These are phyloP conservation scores for Trichophyton benhamiae DNA, from an alignment of 2,329 filamentous ascomycete genomes.

Conservation along the genomic window DNA sequence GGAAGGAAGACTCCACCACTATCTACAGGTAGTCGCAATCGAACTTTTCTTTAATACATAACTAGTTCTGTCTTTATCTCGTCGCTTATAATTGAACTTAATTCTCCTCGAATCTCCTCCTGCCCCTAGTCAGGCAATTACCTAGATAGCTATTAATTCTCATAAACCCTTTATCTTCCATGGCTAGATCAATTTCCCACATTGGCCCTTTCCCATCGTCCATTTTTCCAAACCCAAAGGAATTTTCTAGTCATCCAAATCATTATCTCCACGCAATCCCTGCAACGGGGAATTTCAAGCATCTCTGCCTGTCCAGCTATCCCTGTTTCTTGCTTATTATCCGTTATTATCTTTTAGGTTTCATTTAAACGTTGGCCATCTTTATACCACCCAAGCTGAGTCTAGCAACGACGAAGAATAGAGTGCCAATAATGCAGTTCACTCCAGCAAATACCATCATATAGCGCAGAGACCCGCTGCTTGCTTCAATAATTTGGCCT, in stretches of 20 bases:
- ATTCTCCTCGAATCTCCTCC: too few relatives aligned
- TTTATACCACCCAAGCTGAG: not conserved
- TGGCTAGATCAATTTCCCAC: not conserved
- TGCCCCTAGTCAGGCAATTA: too few relatives aligned
- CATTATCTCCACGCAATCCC: not conserved
- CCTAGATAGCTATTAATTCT: too few relatives aligned
- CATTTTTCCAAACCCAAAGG: not conserved
- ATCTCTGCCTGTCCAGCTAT: not conserved
- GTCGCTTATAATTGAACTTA: too few relatives aligned
- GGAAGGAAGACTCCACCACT: not conserved
- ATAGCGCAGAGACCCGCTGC: not conserved
- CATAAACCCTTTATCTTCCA: not conserved
- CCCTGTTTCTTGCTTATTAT: too few relatives aligned
- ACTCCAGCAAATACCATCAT: slow-evolving; percentile 1
- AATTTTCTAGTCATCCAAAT: not conserved
- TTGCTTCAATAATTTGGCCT: not conserved
- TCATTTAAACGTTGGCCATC: not conserved
- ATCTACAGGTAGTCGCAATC: not conserved
- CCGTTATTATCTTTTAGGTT: not conserved
- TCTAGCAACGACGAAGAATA: not conserved
- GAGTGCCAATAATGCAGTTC: not conserved
- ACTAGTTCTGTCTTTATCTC: too few relatives aligned
- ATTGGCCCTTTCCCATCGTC: not conserved
- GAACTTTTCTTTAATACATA: not conserved
- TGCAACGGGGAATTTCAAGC: not conserved